These are phyloP conservation scores for Umbelopsis vinacea DNA, from an alignment of 192 early-diverging fungal species.

Conservation along the genomic window DNA sequence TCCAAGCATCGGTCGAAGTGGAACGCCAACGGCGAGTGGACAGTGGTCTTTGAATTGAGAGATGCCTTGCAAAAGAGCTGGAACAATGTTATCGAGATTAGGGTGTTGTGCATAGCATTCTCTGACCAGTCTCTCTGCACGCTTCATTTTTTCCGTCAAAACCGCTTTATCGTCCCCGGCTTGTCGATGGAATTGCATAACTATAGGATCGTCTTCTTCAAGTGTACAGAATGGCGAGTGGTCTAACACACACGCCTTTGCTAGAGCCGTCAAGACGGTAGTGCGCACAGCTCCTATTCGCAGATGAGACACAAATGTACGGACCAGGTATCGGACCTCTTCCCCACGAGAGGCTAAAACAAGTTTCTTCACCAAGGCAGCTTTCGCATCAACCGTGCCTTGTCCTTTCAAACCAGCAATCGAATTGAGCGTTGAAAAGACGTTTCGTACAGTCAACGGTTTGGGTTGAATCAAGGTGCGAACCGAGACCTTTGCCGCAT, in stretches of 20 bases:
- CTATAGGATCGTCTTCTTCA: background rate
- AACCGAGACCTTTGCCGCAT: slow-evolving; percentile 35
- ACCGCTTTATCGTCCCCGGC: slow-evolving; percentile 33
- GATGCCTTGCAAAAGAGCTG: slow-evolving; percentile 19
- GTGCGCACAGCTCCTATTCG: slow-evolving; percentile 84
- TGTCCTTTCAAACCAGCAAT: slow-evolving; percentile 33
- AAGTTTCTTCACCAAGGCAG: slow-evolving; percentile 49
- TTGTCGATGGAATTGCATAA: background rate
- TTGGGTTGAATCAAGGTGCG: slow-evolving; percentile 33
- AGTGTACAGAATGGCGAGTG: background rate
- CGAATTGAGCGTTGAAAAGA: slow-evolving; percentile 23
- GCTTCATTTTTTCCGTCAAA: slow-evolving; percentile 30
- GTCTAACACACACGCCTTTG: slow-evolving; percentile 62
- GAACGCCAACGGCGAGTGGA: slow-evolving; percentile 44
- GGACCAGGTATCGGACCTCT: slow-evolving; percentile 31
- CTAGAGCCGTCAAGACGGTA: slow-evolving; percentile 76
- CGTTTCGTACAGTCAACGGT: slow-evolving; percentile 30
- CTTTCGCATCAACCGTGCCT: slow-evolving; percentile 41
- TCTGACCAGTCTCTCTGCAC: slow-evolving; percentile 51
- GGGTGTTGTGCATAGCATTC: slow-evolving; percentile 73
- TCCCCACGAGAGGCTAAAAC: slow-evolving; percentile 47
- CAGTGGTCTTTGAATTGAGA: slow-evolving; percentile 1
- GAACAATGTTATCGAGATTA: slow-evolving; percentile 78
- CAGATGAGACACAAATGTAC: slow-evolving; percentile 69
- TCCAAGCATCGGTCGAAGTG: slow-evolving; percentile 90